Evolutionary conservation across 495 filamentous ascomycete species (phyloP).

Genomic region (Cudoniella acicularis): DNA sequence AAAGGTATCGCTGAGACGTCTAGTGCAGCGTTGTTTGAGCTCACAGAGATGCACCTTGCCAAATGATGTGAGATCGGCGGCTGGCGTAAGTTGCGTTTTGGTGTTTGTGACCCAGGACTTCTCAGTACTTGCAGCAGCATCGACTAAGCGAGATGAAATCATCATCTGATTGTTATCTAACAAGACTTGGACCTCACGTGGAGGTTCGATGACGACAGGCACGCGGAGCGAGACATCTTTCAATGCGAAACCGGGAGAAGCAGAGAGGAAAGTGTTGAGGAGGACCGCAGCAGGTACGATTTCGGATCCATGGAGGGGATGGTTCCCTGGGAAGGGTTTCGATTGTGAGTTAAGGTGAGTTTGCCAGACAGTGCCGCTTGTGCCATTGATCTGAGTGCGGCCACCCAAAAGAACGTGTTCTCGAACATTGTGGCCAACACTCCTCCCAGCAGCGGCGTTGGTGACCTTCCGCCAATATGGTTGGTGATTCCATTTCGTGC

Average conservation of each 20-base stretch:
- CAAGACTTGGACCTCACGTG: constrained; percentile 35
- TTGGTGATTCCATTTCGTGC: constrained; percentile 31
- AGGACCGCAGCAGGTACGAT: constrained; percentile 37
- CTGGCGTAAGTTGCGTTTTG: constrained; percentile 21
- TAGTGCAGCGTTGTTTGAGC: constrained; percentile 10
- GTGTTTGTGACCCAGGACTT: constrained; percentile 38
- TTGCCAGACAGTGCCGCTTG: constrained; percentile 24
- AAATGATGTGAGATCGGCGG: constrained; percentile 5
- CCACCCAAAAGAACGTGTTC: constrained; percentile 34
- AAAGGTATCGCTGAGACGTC: constrained; percentile 26
- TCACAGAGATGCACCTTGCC: constrained; percentile 18
- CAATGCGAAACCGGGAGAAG: constrained; percentile 17
- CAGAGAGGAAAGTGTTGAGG: constrained; percentile 37
- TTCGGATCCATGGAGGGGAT: constrained; percentile 28
- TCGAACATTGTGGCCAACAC: constrained; percentile 27
- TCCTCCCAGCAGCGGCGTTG: constrained; percentile 10
- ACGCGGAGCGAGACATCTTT: constrained; percentile 4
- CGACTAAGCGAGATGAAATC: constrained; percentile 31
- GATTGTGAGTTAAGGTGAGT: constrained; percentile 29
- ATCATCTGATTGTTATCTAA: constrained; percentile 22
- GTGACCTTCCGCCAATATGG: constrained; percentile 29
- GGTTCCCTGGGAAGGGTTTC: constrained; percentile 27
- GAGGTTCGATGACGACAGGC: constrained; percentile 32
- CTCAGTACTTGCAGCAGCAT: constrained; percentile 14
- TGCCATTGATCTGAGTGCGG: constrained; percentile 25